Conservation (phyloP, 1,284 basidiomycete species). For the Neotropicomus parvogracilis region DNA sequence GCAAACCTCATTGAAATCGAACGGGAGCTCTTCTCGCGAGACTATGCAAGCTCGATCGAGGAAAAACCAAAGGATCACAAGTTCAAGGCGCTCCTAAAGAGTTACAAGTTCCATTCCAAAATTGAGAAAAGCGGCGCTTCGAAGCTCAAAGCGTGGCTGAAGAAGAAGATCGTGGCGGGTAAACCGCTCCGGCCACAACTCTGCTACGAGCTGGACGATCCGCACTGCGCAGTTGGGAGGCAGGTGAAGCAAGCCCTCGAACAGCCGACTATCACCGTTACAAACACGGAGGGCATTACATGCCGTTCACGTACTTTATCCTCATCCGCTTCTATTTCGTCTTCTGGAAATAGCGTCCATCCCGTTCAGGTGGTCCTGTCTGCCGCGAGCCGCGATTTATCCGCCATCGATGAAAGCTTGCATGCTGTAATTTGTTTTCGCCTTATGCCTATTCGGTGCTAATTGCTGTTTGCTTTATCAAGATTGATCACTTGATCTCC, state of each 20-base stretch:
- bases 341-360: slow-evolving; percentile 31
- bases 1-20: slow-evolving; percentile 40
- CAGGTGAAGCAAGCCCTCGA: slow-evolving; percentile 32
- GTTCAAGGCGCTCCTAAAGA: slow-evolving; percentile 37
- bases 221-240: slow-evolving; percentile 39
- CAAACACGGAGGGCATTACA: slow-evolving; percentile 24
- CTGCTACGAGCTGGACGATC: slow-evolving; percentile 36
- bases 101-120: slow-evolving; percentile 38
- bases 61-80: slow-evolving; percentile 35
- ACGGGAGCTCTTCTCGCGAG: slow-evolving; percentile 33
- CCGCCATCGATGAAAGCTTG: slow-evolving; percentile 43
- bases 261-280: slow-evolving; percentile 25
- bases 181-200: slow-evolving; percentile 37
- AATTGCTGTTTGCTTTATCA: slow-evolving; percentile 6
- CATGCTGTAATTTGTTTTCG: slow-evolving; percentile 25
- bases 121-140: slow-evolving; percentile 37
- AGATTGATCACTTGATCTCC: slow-evolving; percentile 54
- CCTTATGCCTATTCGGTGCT: slow-evolving; percentile 16
- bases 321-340: slow-evolving; percentile 4
- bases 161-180: slow-evolving; percentile 47
- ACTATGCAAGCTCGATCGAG: slow-evolving; percentile 26
- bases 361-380: slow-evolving; percentile 45
- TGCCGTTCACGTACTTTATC: slow-evolving; percentile 12
- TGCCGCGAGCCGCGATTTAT: slow-evolving; percentile 52
- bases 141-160: slow-evolving; percentile 60